Evolutionary conservation across 164 flowering plant species (phyloP).

Genomic region (Hamamelis virginiana): DNA sequence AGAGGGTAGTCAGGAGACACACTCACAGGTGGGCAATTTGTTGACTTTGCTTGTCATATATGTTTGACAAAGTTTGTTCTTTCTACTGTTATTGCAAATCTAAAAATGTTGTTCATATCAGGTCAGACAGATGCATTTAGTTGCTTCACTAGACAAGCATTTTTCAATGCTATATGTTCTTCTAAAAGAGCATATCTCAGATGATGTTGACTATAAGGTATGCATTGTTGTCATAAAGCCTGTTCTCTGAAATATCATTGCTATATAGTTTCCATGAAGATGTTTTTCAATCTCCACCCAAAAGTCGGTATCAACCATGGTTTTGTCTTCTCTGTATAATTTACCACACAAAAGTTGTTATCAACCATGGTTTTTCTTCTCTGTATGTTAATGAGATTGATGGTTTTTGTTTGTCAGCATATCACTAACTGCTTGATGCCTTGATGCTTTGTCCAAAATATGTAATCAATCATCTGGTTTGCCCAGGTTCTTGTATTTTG

Average conservation of each 20-base stretch:
- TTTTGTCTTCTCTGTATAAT: too few species aligned
- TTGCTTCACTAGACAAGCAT: slow-evolving; percentile 81
- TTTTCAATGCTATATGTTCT: slow-evolving; percentile 63
- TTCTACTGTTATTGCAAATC: neutral
- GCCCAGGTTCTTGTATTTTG: slow-evolving; percentile 93
- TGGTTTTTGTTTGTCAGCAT: too few species aligned
- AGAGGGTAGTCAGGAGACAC: slow-evolving; percentile 95
- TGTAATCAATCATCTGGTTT: slow-evolving; percentile 8
- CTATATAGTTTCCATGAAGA: neutral
- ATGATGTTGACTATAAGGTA: slow-evolving; percentile 94
- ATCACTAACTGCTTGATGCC: too few species aligned
- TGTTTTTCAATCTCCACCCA: too few species aligned
- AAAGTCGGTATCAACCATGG: too few species aligned
- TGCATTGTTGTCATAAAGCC: neutral
- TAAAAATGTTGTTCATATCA: slow-evolving; percentile 33
- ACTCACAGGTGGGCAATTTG: slow-evolving; percentile 58
- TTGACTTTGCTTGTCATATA: neutral
- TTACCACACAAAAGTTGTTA: too few species aligned
- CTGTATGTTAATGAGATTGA: too few species aligned
- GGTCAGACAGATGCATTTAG: slow-evolving; percentile 83
- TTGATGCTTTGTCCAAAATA: neutral
- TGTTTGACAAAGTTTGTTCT: neutral
- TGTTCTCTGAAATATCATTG: neutral
- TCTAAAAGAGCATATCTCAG: slow-evolving; percentile 82
- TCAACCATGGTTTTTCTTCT: too few species aligned